Base-by-base conservation (phyloP, 2,329 filamentous ascomycete genomes). In the Sclerotinia sclerotiorum region DNA sequence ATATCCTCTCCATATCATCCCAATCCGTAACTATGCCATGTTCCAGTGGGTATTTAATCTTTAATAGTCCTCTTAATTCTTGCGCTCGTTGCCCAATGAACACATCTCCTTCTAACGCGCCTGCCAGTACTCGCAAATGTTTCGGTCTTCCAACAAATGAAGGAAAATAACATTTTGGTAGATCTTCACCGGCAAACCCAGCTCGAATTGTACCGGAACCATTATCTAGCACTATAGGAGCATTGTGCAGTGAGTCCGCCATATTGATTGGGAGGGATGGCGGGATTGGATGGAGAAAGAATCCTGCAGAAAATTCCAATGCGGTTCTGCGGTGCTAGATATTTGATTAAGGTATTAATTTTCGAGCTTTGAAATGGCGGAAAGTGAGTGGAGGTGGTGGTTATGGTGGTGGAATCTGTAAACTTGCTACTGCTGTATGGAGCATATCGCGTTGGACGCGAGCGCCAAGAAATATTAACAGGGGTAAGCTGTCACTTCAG, bases 1-100 rank as follows among this genome's bases (percentile, higher is more conserved):
- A 99, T 81, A 99, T 99, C 82, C 93, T 89, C 84, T 99, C 95
- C 95, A 99, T 99, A 78, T 99, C 95, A 78, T 98, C 95, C 95
- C 95, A 99, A 80, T 99, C 93, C 74, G 95, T 99, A 72, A 99
- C 95, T 76, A 99, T 96, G 75, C 95, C 95, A 79, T 99, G 95
- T 82, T 98, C 95, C 67, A 99, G 83, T 56, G 95, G 95, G 79
- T 98, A 98, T 73, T 89, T 87, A 76, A 99, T 97, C 86, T 98
- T 99, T 75, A 99, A 85, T 70, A 99, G 83, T 3, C 95, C 95
- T 77, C 94, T 88, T 76, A 97, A 85, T 78, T 98, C 94, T 75
- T 94, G 94, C 24, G 87, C 87, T 79, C 93, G 90, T 76, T 94
- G 90, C 64, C 95, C 95, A 79, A 99, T 97, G 80, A 99, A 99